Evolutionary conservation across 371 early-diverging fungal species (phyloP).

Genomic region (Polyrhizophydium stewartii): DNA sequence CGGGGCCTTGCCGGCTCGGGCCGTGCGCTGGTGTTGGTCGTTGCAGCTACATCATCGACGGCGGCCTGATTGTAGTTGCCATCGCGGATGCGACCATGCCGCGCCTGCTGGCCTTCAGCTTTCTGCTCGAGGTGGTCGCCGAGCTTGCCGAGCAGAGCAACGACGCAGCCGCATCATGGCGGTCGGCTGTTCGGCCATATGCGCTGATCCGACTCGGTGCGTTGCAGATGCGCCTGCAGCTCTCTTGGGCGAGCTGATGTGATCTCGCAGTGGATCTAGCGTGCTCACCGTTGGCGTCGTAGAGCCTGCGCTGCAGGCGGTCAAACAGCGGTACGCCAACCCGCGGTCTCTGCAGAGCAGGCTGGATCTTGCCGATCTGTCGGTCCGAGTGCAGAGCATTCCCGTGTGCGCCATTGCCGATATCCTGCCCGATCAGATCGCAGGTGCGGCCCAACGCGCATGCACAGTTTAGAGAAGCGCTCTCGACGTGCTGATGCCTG

Average conservation of each 20-base stretch:
- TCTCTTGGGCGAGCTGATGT: neutral
- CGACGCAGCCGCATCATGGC: neutral
- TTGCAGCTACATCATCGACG: slow-evolving; percentile 17
- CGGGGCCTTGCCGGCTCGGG: too few relatives aligned
- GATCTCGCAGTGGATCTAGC: too few relatives aligned
- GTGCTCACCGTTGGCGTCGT: neutral
- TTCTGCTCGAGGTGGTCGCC: slow-evolving; percentile 18
- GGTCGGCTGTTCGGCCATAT: slow-evolving; percentile 20
- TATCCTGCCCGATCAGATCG: slow-evolving; percentile 16
- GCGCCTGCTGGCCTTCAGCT: slow-evolving; percentile 28
- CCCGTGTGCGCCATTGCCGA: slow-evolving; percentile 8
- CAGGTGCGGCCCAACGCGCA: neutral
- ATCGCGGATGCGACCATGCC: slow-evolving; percentile 22
- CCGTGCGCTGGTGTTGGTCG: too few relatives aligned
- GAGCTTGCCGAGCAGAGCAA: slow-evolving; percentile 17
- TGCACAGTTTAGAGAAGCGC: too few relatives aligned
- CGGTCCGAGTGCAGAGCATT: slow-evolving; percentile 5
- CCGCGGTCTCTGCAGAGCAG: slow-evolving; percentile 19
- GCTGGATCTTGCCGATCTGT: slow-evolving; percentile 20
- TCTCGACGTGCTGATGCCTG: too few relatives aligned
- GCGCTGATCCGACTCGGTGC: slow-evolving; percentile 31
- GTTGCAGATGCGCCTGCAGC: neutral
- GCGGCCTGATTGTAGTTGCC: slow-evolving; percentile 17
- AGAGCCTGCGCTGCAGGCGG: slow-evolving; percentile 28
- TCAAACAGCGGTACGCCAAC: slow-evolving; percentile 28